A percentile compares a stretch with the other conserved stretches of the same genome.
Conservation (phyloP, 2,329 filamentous ascomycete species). For the Verticillium longisporum region DNA sequence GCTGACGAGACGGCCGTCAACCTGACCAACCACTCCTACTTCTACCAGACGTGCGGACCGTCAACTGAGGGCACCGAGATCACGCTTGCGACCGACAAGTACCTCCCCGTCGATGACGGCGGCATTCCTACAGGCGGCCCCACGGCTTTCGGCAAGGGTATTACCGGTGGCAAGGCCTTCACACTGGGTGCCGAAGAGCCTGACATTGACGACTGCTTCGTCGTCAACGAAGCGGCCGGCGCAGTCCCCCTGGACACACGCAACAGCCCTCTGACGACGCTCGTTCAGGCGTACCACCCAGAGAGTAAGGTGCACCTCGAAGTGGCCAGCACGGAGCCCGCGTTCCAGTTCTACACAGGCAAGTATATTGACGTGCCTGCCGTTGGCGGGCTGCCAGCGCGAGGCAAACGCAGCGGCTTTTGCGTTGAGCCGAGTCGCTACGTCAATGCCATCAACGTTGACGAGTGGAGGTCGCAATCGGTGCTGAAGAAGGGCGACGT, state of each 20-base stretch:
- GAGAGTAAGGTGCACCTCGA: conserved; percentile 73
- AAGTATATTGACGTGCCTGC: conserved; percentile 73
- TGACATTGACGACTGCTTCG: conserved; percentile 85
- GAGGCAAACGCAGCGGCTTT: conserved; percentile 67
- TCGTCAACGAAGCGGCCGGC: conserved; percentile 59
- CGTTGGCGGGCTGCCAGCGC: conserved; percentile 53
- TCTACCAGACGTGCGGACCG: conserved; percentile 51
- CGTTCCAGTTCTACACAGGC: conserved; percentile 96
- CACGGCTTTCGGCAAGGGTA: conserved; percentile 49
- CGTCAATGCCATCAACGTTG: conserved; percentile 79
- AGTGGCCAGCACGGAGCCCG: conserved; percentile 84
- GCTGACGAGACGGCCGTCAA: conserved; percentile 87
- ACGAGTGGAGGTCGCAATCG: conserved; percentile 72
- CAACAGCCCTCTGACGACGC: conserved; percentile 51
- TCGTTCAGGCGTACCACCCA: conserved; percentile 69
- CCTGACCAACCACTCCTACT: conserved; percentile 91
- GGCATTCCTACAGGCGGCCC: conserved; percentile 70
- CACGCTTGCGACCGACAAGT: conserved; percentile 56
- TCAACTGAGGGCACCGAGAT: conserved; percentile 54
- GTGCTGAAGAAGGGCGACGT: conserved; percentile 77
- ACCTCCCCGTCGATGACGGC: conserved; percentile 67
- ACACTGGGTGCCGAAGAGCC: conserved; percentile 64
- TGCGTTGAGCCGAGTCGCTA: conserved; percentile 90
- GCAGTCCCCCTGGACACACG: conserved; percentile 62
- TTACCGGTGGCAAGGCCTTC: conserved; percentile 63